A percentile compares a stretch with the other conserved stretches of the same genome.
These are phyloP conservation scores for Colletotrichum tabaci DNA, from an alignment of 2,329 filamentous ascomycete species.

Conservation along the genomic window DNA sequence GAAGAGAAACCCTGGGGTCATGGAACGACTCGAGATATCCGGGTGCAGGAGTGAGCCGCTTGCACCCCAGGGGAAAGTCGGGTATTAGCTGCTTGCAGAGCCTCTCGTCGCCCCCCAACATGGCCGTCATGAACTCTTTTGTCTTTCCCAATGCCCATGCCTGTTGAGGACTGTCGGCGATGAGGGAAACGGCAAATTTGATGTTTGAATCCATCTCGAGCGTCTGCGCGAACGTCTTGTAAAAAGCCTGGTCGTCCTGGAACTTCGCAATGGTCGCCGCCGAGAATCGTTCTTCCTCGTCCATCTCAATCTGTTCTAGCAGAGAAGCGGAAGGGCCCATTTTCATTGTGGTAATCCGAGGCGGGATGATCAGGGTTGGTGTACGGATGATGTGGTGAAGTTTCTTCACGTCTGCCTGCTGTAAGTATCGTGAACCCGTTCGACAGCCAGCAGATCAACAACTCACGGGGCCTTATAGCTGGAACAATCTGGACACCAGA, in stretches of 20 bases:
- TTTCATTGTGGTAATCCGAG: constrained; percentile 51
- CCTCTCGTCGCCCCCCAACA: constrained; percentile 62
- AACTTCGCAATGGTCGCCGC: constrained; percentile 63
- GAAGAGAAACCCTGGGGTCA: constrained; percentile 41
- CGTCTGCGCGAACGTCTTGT: constrained; percentile 61
- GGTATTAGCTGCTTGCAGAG: constrained; percentile 68
- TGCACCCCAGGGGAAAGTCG: constrained; percentile 62
- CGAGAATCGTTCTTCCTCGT: constrained; percentile 45
- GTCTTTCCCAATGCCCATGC: constrained; percentile 58
- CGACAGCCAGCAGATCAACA: neutral
- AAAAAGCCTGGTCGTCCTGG: constrained; percentile 60
- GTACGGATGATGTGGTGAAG: constrained; percentile 60
- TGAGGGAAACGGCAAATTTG: constrained; percentile 59
- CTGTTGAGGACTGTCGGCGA: constrained; percentile 59
- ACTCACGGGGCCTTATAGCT: constrained; percentile 61
- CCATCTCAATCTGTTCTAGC: constrained; percentile 46
- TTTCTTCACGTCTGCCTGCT: constrained; percentile 55
- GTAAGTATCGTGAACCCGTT: constrained; percentile 14
- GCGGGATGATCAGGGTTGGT: constrained; percentile 60
- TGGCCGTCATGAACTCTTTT: constrained; percentile 62
- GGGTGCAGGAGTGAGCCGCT: constrained; percentile 65
- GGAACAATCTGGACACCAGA: constrained; percentile 69
- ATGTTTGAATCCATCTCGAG: constrained; percentile 63
- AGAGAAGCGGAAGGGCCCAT: constrained; percentile 52
- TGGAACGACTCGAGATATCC: constrained; percentile 62